Base-by-base conservation (phyloP, 2,329 filamentous ascomycete species). In the Phyllosticta ampelicida region DNA sequence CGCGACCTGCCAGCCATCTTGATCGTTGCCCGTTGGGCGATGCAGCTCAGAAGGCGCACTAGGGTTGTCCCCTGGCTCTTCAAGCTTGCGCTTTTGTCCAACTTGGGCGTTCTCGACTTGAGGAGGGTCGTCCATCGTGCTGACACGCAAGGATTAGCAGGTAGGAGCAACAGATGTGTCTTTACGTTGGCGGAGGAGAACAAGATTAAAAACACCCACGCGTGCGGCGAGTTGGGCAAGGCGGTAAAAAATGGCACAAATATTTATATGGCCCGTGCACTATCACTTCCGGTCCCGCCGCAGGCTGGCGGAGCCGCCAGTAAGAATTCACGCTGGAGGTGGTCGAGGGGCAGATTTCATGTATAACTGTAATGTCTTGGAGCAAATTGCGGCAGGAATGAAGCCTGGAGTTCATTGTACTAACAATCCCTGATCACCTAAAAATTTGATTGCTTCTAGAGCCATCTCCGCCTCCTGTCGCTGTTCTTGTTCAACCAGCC, bases 361-460 rank as follows among this genome's bases (percentile, higher is more conserved):
- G 3, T 3, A 8, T 26, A 26, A 8, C 23, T 26, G 8, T 26
- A 3, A 26, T 26, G 23, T 26, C 3, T 3, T 26, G 23, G 3
- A 4, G 23, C 23, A 26, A 26, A 8, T 26, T 8, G 23, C 4
- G 8, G 23, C 8, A 26, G n/a, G 36, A n/a, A 6, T 44, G 36
- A n/a, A 6, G n/a, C n/a, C n/a, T 18, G 36, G 5, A n/a, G 5
- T 44, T n/a, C 13, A 8, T 54, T 21, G 54, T 28, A 28, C 56
- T 9, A 60, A 26, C 48, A 60, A 21, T 19, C 74, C 74, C 30
- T 70, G 63, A 48, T 69, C 68, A 2, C 76, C 76, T 9, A 78
- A 65, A 62, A 73, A 71, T 63, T 76, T 77, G 63, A 78, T 77
- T 3, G 75, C 74, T 55, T 73, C 68, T 51, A 78, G 63, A 16